Conservation (phyloP, 1,284 basidiomycete genomes). For the Moesziomyces sp. region DNA sequence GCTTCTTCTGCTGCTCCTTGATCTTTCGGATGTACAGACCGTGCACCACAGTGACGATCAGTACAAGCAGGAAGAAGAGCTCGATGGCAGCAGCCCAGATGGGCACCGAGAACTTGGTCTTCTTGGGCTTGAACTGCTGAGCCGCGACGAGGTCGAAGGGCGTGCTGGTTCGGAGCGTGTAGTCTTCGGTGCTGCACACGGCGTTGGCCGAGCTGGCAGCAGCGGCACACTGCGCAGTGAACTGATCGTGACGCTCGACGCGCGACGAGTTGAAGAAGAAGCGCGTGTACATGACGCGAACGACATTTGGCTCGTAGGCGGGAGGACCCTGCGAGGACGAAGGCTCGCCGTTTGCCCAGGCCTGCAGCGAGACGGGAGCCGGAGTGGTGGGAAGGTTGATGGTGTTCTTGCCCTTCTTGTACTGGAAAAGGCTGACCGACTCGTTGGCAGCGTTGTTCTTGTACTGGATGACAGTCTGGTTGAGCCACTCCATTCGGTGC, state of each 20-base stretch:
- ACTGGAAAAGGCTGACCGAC: constrained; percentile 30
- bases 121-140: constrained; percentile 15
- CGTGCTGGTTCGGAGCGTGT: constrained; percentile 45
- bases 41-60: constrained; percentile 45
- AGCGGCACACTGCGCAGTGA: constrained; percentile 38
- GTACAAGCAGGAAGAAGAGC: constrained; percentile 36
- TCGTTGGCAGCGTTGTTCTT: constrained; percentile 43
- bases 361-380: constrained; percentile 47
- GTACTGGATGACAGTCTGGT: constrained; percentile 41
- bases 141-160: constrained; percentile 32
- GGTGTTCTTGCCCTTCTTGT: constrained; percentile 28
- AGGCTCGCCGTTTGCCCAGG: constrained; percentile 53
- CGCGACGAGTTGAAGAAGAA: constrained; percentile 63
- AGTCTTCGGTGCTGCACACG: constrained; percentile 56
- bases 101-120: constrained; percentile 32
- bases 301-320: constrained; percentile 29
- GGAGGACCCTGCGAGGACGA: constrained; percentile 49
- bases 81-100: constrained; percentile 42
- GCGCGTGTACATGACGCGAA: constrained; percentile 54
- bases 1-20: constrained; percentile 41
- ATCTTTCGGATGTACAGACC: constrained; percentile 45
- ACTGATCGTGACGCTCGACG: constrained; percentile 40
- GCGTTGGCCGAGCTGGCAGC: constrained; percentile 17
- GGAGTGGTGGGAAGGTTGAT: constrained; percentile 51
- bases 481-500: constrained; percentile 60